phyloP scores from a whole-genome alignment of 2,329 filamentous ascomycete genomes.

The Ophiostoma pallidulum region DNA sequence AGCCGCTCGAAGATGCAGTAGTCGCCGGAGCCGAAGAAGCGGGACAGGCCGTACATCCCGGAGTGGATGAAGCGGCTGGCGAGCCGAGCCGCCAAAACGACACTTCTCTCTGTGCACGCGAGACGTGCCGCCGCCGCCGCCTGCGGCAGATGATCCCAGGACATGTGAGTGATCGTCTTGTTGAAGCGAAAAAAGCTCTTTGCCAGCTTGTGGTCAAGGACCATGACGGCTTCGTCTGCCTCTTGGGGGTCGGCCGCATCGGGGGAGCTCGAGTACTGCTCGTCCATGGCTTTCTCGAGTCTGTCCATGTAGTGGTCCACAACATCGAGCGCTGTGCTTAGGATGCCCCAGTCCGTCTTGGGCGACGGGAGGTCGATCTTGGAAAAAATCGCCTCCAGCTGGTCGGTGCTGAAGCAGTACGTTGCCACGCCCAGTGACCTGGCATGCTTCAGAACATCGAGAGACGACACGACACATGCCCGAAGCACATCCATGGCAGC shows the following conservation, averaged over 20 bases:
- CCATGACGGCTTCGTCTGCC: slow-evolving; percentile 39
- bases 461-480: slow-evolving; percentile 37
- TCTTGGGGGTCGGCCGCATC: slow-evolving; percentile 24
- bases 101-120: slow-evolving; percentile 34
- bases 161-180: slow-evolving; percentile 7
- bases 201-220: slow-evolving; percentile 41
- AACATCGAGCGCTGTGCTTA: slow-evolving; percentile 36
- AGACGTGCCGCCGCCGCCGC: neutral
- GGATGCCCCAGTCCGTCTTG: slow-evolving; percentile 39
- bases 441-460: slow-evolving; percentile 41
- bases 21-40: slow-evolving; percentile 38
- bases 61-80: slow-evolving; percentile 36
- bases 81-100: slow-evolving; percentile 37
- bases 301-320: slow-evolving; percentile 37
- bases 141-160: slow-evolving; percentile 3
- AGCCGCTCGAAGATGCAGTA: slow-evolving; percentile 40
- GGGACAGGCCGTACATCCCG: slow-evolving; percentile 33
- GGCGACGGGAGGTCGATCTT: slow-evolving; percentile 34
- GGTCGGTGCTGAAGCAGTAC: slow-evolving; percentile 40
- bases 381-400: slow-evolving; percentile 42
- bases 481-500: slow-evolving; percentile 44
- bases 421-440: slow-evolving; percentile 37
- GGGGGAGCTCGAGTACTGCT: slow-evolving; percentile 29
- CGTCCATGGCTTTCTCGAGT: slow-evolving; percentile 32
- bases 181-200: slow-evolving; percentile 37